These are phyloP conservation scores for Fusarium buharicum DNA, from an alignment of 2,329 filamentous ascomycete genomes.

Conservation along the genomic window DNA sequence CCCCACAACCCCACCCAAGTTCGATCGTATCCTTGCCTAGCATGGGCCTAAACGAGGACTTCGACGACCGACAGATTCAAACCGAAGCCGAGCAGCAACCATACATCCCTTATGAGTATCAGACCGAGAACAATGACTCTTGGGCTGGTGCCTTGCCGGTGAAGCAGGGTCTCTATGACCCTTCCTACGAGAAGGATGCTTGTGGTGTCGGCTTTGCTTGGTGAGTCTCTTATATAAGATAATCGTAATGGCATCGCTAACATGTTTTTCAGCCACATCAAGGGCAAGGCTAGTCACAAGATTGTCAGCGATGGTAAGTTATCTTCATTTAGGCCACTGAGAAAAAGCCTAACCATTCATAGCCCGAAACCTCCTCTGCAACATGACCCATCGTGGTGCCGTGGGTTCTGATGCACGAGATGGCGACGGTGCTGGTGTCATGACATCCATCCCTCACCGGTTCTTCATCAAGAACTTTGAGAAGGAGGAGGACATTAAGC, in stretches of 20 bases:
- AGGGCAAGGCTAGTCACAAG: constrained; percentile 96
- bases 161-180: constrained; percentile 99
- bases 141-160: constrained; percentile 96
- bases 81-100: constrained; percentile 68
- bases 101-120: constrained; percentile 83
- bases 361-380: constrained; percentile 95
- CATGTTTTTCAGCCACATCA: constrained; percentile 78
- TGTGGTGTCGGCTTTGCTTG: constrained; percentile 99
- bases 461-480: constrained; percentile 99
- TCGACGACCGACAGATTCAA: constrained; percentile 74
- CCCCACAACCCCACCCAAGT: constrained; percentile 32
- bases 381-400: constrained; percentile 99
- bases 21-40: constrained; percentile 65
- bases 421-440: constrained; percentile 97
- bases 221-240: constrained; percentile 63
- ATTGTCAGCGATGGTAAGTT: constrained; percentile 95
- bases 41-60: constrained; percentile 74
- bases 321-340: background rate
- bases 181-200: constrained; percentile 96
- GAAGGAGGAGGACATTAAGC: constrained; percentile 85
- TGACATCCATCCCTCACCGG: constrained; percentile 98
- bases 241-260: constrained; percentile 33
- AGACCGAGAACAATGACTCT: constrained; percentile 83
- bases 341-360: constrained; percentile 11
- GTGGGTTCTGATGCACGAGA: constrained; percentile 98